Percentiles rank a stretch among this genome's conserved stretches.
Conservation (phyloP, 2,329 filamentous ascomycete species). For the Pseudopyrenochaeta lycopersici region DNA sequence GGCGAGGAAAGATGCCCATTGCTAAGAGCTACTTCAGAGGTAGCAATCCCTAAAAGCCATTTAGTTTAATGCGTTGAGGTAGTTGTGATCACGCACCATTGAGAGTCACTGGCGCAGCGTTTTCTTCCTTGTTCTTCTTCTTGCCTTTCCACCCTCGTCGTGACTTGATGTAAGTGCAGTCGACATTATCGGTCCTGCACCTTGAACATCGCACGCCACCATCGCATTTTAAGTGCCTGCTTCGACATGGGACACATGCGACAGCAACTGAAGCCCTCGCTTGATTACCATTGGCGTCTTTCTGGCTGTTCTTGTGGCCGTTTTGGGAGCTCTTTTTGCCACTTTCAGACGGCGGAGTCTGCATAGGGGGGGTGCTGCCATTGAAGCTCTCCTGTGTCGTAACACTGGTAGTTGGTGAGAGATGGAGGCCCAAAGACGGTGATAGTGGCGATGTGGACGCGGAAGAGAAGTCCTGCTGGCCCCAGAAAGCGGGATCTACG, state of each 20-base stretch:
- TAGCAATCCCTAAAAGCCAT: slow-evolving; percentile 9
- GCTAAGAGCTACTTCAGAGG: slow-evolving; percentile 20
- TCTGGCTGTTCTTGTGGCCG: slow-evolving; percentile 29
- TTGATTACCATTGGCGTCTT: slow-evolving; percentile 24
- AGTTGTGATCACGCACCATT: slow-evolving; percentile 27
- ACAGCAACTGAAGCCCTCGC: slow-evolving; percentile 49
- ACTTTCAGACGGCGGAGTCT: slow-evolving; percentile 41
- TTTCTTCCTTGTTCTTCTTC: slow-evolving; percentile 49
- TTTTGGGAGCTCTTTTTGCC: slow-evolving; percentile 26
- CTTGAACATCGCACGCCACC: slow-evolving; percentile 59
- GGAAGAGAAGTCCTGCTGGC: slow-evolving; percentile 35
- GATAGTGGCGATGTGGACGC: slow-evolving; percentile 32
- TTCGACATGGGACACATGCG: slow-evolving; percentile 63
- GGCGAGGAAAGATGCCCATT: slow-evolving; percentile 41
- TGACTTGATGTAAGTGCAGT: slow-evolving; percentile 62
- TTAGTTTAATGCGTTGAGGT: slow-evolving; percentile 5
- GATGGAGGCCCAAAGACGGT: slow-evolving; percentile 36
- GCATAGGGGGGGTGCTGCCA: slow-evolving; percentile 39
- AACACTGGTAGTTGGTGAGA: slow-evolving; percentile 40
- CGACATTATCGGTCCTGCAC: slow-evolving; percentile 55
- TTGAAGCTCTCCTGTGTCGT: slow-evolving; percentile 41
- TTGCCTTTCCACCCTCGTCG: slow-evolving; percentile 60
- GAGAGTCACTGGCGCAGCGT: slow-evolving; percentile 27
- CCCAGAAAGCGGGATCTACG: slow-evolving; percentile 46
- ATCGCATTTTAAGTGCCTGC: slow-evolving; percentile 63